These are phyloP conservation scores for Chenopodium berlandieri DNA, from an alignment of 148 eudicot genomes.

Conservation along the genomic window DNA sequence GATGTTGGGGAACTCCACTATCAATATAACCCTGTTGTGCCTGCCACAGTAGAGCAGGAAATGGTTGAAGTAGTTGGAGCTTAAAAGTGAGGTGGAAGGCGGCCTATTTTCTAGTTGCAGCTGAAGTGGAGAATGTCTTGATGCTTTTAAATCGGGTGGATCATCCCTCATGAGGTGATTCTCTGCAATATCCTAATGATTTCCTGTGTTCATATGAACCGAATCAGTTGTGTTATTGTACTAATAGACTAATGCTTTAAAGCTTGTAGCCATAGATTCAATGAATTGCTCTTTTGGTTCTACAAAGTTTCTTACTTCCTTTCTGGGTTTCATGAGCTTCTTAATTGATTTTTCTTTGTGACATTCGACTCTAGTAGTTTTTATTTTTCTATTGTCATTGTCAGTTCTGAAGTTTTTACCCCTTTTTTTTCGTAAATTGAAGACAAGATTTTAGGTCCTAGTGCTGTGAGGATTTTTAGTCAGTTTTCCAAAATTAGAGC, in stretches of 20 bases:
- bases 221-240: constrained; percentile 18
- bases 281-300: background rate
- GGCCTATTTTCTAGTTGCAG: background rate
- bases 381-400: background rate
- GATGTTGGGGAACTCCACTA: constrained; percentile 94
- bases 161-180: background rate
- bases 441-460: background rate
- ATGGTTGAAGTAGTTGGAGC: constrained; percentile 60
- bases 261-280: constrained; percentile 4
- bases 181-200: background rate
- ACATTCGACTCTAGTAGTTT: too few species aligned
- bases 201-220: background rate
- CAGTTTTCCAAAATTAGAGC: too few species aligned
- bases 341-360: too few species aligned
- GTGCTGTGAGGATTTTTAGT: background rate
- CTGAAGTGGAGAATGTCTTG: background rate
- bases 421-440: too few species aligned
- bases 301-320: constrained; percentile 1
- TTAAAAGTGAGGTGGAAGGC: constrained; percentile 18
- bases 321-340: background rate
- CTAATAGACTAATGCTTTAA: background rate
- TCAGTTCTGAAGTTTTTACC: too few species aligned
- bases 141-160: background rate
- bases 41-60: constrained; percentile 69
- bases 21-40: constrained; percentile 67